Percentiles rank a stretch among this genome's conserved stretches.
Conservation (phyloP, 768 basidiomycete species). For the Crassisporium funariophilum region DNA sequence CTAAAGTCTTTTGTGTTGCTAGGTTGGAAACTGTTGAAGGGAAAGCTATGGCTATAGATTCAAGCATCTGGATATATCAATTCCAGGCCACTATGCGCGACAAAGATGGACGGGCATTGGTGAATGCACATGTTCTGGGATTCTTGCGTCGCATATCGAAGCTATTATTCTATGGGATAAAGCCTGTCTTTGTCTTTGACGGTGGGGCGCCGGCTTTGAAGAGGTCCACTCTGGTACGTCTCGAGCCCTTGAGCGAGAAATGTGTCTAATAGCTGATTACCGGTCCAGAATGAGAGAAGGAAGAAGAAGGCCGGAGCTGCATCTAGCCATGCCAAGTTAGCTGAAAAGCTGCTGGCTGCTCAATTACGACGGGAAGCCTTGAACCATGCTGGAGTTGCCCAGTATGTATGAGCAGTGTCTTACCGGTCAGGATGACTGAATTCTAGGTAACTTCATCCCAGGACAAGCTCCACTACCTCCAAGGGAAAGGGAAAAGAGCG, state of each 20-base stretch:
- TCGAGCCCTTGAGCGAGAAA: neutral
- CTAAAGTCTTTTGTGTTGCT: slow-evolving; percentile 2
- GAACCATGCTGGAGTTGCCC: slow-evolving; percentile 51
- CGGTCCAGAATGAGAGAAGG: slow-evolving; percentile 75
- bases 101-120: slow-evolving; percentile 87
- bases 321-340: slow-evolving; percentile 80
- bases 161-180: slow-evolving; percentile 95
- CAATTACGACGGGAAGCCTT: slow-evolving; percentile 91
- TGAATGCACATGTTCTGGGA: slow-evolving; percentile 93
- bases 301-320: slow-evolving; percentile 91
- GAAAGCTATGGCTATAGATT: slow-evolving; percentile 96
- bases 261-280: neutral
- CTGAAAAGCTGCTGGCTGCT: slow-evolving; percentile 90
- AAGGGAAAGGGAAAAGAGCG: slow-evolving; percentile 33
- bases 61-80: slow-evolving; percentile 99
- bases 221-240: slow-evolving; percentile 81
- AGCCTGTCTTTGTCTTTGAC: slow-evolving; percentile 98
- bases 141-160: slow-evolving; percentile 91
- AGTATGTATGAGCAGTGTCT: slow-evolving; percentile 34
- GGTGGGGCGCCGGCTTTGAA: slow-evolving; percentile 94
- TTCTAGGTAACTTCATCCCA: neutral
- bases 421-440: neutral
- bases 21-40: slow-evolving; percentile 95
- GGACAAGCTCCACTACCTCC: slow-evolving; percentile 1
- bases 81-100: slow-evolving; percentile 99